Base-by-base conservation (phyloP, 768 basidiomycete species). In the Russula ochroleuca region DNA sequence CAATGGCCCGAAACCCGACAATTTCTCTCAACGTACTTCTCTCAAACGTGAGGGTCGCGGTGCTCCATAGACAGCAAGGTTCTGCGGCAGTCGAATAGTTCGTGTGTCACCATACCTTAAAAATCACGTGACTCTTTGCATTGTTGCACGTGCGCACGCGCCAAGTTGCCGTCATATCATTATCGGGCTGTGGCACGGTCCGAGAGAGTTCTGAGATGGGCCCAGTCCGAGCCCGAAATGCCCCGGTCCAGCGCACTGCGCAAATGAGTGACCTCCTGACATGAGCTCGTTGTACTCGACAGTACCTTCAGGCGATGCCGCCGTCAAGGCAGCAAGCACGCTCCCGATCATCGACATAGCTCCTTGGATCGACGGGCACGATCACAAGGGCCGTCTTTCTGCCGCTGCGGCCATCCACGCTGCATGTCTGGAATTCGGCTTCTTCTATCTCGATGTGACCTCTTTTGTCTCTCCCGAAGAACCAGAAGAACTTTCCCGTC, bases 371-470 rank as follows among this genome's bases (percentile, higher is more conserved):
- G 72, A 75, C 43, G 64, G 72, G 14, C 74, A 75, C 53, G 72
- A 74, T 5, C 62, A 69, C 4, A 75, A 76, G 37, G 78, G 79
- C 21, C 79, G 82, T 50, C 72, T 75, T 15, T 76, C 79, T 3
- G 77, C 79, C 3, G 74, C 76, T 0, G 79, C 79, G 11, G 83
- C 84, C 0, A 74, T 95, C n/a, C 92, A 93, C 69, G 71, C 75
- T 0, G 91, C 92, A 9, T 92, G 91, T 69, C 70, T 88, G 21
- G 77, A 88, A 57, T 91, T 84, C 61, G 94, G 94, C 0, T 96
- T 96, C 80, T 94, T 96, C 77, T 96, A 95, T 73, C 78, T 94
- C 54, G 83, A 92, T 64, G 77, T 93, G 49, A 81, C 84, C 2
- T 74, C 79, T 4, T 89, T 78, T 67, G 73, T 87, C 15, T 77